Evolutionary conservation across 768 basidiomycete genomes (phyloP).

Genomic region (Amanita exitialis): DNA sequence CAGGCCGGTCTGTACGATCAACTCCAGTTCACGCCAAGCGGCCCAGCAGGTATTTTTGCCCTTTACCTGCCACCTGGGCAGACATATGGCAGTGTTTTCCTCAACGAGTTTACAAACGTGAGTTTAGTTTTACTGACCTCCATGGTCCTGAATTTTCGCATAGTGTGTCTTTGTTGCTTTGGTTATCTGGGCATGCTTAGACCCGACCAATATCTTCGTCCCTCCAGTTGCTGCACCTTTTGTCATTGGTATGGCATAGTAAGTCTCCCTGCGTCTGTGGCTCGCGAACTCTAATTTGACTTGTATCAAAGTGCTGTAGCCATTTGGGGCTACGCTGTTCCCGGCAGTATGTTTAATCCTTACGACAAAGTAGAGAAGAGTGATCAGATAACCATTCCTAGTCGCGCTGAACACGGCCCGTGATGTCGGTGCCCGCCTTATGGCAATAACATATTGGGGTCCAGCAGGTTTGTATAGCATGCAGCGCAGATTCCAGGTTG

Average conservation of each 20-base stretch:
- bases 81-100: conserved; percentile 7
- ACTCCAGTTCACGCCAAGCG: conserved; percentile 7
- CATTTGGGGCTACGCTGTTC: conserved; percentile 51
- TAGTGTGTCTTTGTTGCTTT: conserved; percentile 36
- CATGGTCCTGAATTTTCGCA: neutral
- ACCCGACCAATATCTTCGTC: conserved; percentile 49
- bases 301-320: conserved; percentile 30
- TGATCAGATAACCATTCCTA: conserved; percentile 11
- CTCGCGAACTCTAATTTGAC: neutral
- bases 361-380: neutral
- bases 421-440: conserved; percentile 57
- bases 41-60: conserved; percentile 12
- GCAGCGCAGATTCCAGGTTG: neutral
- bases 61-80: conserved; percentile 12
- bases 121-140: neutral
- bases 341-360: conserved; percentile 28
- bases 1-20: conserved; percentile 1
- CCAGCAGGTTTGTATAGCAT: conserved; percentile 19
- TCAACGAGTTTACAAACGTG: conserved; percentile 11
- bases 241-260: conserved; percentile 53
- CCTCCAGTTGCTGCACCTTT: conserved; percentile 44
- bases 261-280: conserved; percentile 12
- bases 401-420: conserved; percentile 60
- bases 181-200: conserved; percentile 40
- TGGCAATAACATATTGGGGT: conserved; percentile 55